Evolutionary conservation across 352 stramenopile genomes (phyloP).

Genomic region (Peronospora farinosa): DNA sequence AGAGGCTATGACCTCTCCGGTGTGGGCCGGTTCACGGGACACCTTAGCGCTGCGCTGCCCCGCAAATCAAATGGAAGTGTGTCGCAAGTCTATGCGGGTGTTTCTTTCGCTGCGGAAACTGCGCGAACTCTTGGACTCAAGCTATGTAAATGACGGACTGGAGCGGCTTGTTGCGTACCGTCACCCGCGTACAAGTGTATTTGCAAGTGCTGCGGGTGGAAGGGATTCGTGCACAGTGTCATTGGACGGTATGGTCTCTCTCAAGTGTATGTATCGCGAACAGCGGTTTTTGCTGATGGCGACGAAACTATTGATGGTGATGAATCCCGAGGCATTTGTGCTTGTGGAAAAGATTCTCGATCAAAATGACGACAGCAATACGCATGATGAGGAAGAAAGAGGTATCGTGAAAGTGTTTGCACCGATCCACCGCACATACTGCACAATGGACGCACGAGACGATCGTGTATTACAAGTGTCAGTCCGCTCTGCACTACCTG

Average conservation of each 20-base stretch:
- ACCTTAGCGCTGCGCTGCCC: slow-evolving; percentile 46
- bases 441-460: slow-evolving; percentile 58
- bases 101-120: slow-evolving; percentile 61
- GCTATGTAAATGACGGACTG: slow-evolving; percentile 41
- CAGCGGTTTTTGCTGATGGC: slow-evolving; percentile 65
- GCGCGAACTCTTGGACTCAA: slow-evolving; percentile 42
- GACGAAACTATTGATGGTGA: slow-evolving; percentile 52
- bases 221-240: slow-evolving; percentile 21
- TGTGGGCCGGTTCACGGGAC: slow-evolving; percentile 22
- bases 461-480: slow-evolving; percentile 66
- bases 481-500: slow-evolving; percentile 45
- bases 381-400: slow-evolving; percentile 24
- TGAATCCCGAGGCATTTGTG: slow-evolving; percentile 70
- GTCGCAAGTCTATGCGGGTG: slow-evolving; percentile 57
- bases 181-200: slow-evolving; percentile 47
- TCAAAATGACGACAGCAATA: slow-evolving; percentile 23
- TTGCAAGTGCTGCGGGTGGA: slow-evolving; percentile 30
- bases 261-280: slow-evolving; percentile 70
- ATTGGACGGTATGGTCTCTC: slow-evolving; percentile 62
- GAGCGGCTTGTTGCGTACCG: slow-evolving; percentile 49
- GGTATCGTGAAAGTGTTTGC: slow-evolving; percentile 57
- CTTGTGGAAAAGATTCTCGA: slow-evolving; percentile 46
- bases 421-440: slow-evolving; percentile 68
- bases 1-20: slow-evolving; percentile 8
- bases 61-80: slow-evolving; percentile 65